phyloP scores from a whole-genome alignment of 352 stramenopile species.

The Saprolegnia parasitica region DNA sequence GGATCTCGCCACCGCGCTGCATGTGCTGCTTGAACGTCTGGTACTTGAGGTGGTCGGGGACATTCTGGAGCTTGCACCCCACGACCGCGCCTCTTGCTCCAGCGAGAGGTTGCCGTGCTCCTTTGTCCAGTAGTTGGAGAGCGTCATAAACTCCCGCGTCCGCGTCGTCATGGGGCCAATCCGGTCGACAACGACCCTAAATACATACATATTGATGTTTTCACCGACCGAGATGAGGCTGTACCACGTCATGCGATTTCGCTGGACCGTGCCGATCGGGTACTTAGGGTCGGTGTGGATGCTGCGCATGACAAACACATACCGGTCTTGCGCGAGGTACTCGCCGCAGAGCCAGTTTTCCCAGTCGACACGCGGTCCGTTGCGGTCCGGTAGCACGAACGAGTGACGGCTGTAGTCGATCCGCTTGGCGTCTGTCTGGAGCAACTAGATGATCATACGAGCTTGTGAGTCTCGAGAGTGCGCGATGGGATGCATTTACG shows the following conservation, averaged over 20 bases:
- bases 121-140: conserved; percentile 17
- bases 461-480: not conserved
- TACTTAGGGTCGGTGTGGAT: conserved; percentile 4
- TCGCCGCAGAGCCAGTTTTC: conserved; percentile 15
- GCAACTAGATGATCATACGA: not conserved
- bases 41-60: conserved; percentile 5
- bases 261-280: not conserved
- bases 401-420: conserved; percentile 10
- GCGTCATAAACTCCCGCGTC: conserved; percentile 12
- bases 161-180: not conserved
- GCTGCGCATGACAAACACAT: conserved; percentile 6
- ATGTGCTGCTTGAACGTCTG: conserved; percentile 3
- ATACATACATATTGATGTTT: conserved; percentile 4
- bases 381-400: not conserved
- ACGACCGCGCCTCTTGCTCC: not conserved
- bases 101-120: conserved; percentile 9
- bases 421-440: not conserved
- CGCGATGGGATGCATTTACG: not conserved
- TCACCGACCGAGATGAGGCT: no score
- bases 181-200: not conserved
- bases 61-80: not conserved
- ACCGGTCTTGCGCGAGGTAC: not conserved
- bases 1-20: not conserved
- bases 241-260: conserved; percentile 16
- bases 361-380: not conserved